phyloP scores from a whole-genome alignment of 2,329 filamentous ascomycete species.

The Purpureocillium lavendulum region DNA sequence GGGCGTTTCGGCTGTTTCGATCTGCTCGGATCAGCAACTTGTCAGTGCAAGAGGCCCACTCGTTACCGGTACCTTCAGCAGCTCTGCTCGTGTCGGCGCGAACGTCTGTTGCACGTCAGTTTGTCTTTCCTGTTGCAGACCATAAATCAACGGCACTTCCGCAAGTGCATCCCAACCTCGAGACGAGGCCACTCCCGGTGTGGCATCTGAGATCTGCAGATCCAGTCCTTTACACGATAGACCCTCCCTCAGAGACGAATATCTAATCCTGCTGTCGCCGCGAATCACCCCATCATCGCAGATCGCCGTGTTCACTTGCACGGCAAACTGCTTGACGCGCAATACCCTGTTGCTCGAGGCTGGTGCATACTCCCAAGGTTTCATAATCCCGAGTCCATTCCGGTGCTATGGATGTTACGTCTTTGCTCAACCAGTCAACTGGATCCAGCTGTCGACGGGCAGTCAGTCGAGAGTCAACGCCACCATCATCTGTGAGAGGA shows the following conservation, averaged over 20 bases:
- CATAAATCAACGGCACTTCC: no score
- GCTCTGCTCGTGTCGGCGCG: constrained; percentile 4
- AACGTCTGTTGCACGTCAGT: constrained; percentile 1
- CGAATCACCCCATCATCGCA: no score
- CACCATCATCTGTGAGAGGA: constrained; percentile 2
- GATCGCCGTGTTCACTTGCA: no score
- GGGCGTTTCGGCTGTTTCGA: constrained; percentile 13
- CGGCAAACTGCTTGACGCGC: no score
- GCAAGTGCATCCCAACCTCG: no score
- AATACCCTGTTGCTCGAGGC: no score
- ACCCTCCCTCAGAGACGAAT: no score
- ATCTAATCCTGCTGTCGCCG: no score
- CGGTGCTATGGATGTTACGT: constrained; percentile 30
- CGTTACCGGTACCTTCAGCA: constrained; percentile 5
- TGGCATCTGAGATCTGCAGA: no score
- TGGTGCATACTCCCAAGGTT: no score
- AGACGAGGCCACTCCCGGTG: no score
- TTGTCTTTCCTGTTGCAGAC: background rate
- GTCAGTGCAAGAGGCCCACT: constrained; percentile 10
- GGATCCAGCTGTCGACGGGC: constrained; percentile 3
- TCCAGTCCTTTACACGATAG: no score
- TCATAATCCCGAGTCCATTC: background rate
- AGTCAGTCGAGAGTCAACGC: constrained; percentile 7
- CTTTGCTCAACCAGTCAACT: constrained; percentile 29
- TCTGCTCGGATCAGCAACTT: constrained; percentile 7